Percentiles rank a stretch among this genome's conserved stretches.
Evolutionary conservation across 441 rosid species (phyloP).

Genomic region (Monsonia emarginata): DNA sequence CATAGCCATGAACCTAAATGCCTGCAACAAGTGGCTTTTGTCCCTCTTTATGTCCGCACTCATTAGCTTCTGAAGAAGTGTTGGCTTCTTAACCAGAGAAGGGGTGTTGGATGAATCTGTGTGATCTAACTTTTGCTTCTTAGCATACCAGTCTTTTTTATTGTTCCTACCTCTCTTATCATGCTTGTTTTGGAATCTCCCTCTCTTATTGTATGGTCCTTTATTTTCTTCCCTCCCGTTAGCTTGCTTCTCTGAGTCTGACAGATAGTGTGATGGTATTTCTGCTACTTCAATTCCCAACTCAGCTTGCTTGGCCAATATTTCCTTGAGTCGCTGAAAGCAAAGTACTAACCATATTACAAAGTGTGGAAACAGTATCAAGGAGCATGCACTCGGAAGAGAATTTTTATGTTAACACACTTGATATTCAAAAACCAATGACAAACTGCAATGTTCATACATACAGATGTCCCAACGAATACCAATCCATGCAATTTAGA

Average conservation of each 20-base stretch:
- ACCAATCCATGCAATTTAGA: background rate
- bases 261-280: constrained; percentile 59
- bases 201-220: constrained; percentile 25
- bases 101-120: constrained; percentile 24
- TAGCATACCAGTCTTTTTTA: constrained; percentile 22
- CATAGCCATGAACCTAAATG: constrained; percentile 52
- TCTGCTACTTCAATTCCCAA: constrained; percentile 88
- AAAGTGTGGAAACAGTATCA: background rate
- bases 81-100: constrained; percentile 33
- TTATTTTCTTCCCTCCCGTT: constrained; percentile 23
- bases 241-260: constrained; percentile 37
- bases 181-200: constrained; percentile 30
- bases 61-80: constrained; percentile 75
- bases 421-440: background rate
- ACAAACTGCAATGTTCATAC: background rate
- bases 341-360: constrained; percentile 11
- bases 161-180: constrained; percentile 38
- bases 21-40: constrained; percentile 53
- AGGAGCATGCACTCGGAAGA: background rate
- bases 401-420: background rate
- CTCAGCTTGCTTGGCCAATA: constrained; percentile 79
- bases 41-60: constrained; percentile 58
- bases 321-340: constrained; percentile 74
- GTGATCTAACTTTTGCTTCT: constrained; percentile 21
- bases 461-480: background rate